phyloP scores from a whole-genome alignment of 805 yeast species.

The Sugiyamaella floridensis region DNA sequence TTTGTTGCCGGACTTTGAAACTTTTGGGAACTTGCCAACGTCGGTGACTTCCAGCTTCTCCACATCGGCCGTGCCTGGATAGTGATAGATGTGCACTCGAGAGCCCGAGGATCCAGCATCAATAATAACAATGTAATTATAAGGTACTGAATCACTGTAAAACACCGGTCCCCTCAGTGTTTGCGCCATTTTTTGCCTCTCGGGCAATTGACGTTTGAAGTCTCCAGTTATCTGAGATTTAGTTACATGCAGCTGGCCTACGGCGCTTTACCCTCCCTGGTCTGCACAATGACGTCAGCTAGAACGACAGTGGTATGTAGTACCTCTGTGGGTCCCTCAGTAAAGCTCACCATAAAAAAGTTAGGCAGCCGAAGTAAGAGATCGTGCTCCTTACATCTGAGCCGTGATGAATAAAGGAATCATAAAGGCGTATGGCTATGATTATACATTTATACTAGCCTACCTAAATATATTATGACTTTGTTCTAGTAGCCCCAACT shows the following conservation, averaged over 20 bases:
- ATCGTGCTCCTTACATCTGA: too few relatives aligned
- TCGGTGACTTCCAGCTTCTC: slow-evolving; percentile 13
- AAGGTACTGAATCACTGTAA: slow-evolving; percentile 10
- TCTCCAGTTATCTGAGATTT: too few relatives aligned
- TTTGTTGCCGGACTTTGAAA: slow-evolving; percentile 26
- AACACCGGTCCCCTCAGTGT: slow-evolving; percentile 9
- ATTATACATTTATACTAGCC: neutral
- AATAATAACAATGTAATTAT: slow-evolving; percentile 48
- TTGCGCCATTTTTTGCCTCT: neutral
- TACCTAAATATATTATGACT: neutral
- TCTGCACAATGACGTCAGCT: neutral
- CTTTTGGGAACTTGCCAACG: slow-evolving; percentile 15
- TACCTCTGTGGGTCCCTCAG: too few relatives aligned
- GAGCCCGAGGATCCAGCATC: slow-evolving; percentile 95
- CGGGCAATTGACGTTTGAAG: too few relatives aligned
- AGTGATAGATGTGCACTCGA: slow-evolving; percentile 68
- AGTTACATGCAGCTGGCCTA: too few relatives aligned
- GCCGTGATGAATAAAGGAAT: too few relatives aligned
- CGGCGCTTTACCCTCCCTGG: neutral
- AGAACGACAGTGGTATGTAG: too few relatives aligned
- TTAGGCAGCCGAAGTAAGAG: too few relatives aligned
- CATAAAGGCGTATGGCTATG: too few relatives aligned
- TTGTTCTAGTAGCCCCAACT: neutral
- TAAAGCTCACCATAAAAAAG: too few relatives aligned
- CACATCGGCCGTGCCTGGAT: slow-evolving; percentile 18